Evolutionary conservation across 1,284 basidiomycete genomes (phyloP), one percentile per base, ranked within the genome.

Genomic region (Puccinia hordei): DNA sequence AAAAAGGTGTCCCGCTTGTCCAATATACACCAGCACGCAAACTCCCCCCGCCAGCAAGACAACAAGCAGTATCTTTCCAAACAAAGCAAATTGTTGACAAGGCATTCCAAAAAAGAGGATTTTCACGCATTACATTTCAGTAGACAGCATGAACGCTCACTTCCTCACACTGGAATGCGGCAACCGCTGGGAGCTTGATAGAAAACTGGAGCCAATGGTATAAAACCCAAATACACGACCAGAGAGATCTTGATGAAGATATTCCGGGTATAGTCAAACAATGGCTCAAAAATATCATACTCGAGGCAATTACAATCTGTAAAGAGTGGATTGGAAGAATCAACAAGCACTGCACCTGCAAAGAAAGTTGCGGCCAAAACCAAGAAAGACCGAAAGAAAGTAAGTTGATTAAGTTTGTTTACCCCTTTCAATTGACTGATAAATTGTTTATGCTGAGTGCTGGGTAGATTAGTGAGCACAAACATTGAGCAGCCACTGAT

Each of bases 151-250:
- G 30, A 12, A 53, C 69, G 38, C 49, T 72, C 30, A 8, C 51
- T 33, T 27, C 15, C 5, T 72, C 33, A 1, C 15, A 24, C 5
- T 72, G 69, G 69, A 72, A 72, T 72, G 30, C 46, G 10, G 69
- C 69, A 53, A 72, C 51, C 0, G 69, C 69, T 22, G 8, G 38
- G 8, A 24, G 55, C 8, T 72, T 72, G 51, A 55, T 35, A 72
- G 69, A 72, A 19, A 2, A 55, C 51, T 72, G 69, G 51, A 72
- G 69, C 69, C 30, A 46, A 15, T 72, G 69, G 69, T 72, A 72
- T 46, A 30, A 72, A 24, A 72, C 69, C 17, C 69, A 55, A 55
- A 13, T n/a, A 71, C 46, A 71, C 5, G 24, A 24, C 51, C 51
- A 53, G 24, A 72, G 55, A 10, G 51, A 72, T 33, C 69, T 72